Conservation (phyloP, 495 filamentous ascomycete genomes). For the Pseudoneurospora amorphoporcata region DNA sequence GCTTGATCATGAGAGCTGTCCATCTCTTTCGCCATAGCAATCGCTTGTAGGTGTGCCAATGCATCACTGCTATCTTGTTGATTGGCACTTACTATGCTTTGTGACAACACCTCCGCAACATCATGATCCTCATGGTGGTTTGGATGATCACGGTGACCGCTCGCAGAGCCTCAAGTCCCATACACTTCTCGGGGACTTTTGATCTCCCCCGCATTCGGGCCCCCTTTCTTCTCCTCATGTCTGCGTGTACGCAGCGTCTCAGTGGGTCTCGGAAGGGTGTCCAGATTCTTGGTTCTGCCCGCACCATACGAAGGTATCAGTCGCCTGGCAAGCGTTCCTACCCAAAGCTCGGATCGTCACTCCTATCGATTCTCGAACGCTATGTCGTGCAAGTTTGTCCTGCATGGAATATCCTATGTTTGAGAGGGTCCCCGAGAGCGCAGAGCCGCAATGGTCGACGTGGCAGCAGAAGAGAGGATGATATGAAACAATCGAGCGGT, state of each 20-base stretch:
- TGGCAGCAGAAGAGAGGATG: not conserved
- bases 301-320: not conserved
- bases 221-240: not conserved
- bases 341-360: not conserved
- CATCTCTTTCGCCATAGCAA: not conserved
- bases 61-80: not conserved
- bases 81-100: not conserved
- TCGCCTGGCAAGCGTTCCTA: not conserved
- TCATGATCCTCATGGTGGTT: not conserved
- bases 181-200: not conserved
- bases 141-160: not conserved
- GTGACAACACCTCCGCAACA: not conserved
- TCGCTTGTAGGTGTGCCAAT: not conserved
- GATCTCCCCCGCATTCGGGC: not conserved
- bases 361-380: not conserved
- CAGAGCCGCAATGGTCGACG: not conserved
- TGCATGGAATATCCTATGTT: not conserved
- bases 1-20: not conserved
- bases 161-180: not conserved
- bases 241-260: not conserved
- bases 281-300: not conserved
- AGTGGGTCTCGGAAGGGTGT: not conserved
- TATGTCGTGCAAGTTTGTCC: not conserved
- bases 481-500: not conserved
- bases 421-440: not conserved